Evolutionary conservation across 2,329 filamentous ascomycete species (phyloP).

Genomic region (Sporothrix euskadiensis): DNA sequence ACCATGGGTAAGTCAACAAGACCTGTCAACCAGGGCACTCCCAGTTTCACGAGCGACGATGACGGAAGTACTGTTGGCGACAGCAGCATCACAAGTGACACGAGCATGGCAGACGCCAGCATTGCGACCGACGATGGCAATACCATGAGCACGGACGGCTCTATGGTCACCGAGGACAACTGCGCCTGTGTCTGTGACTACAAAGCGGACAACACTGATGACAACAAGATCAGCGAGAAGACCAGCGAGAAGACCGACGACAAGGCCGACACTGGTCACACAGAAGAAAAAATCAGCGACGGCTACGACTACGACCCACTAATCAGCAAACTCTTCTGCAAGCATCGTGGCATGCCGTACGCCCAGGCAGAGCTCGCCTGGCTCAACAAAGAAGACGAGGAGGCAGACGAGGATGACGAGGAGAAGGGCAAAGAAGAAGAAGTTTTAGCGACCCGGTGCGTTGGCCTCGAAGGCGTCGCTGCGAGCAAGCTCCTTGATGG

Average conservation of each 20-base stretch:
- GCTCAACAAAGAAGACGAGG: background rate
- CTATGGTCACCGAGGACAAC: background rate
- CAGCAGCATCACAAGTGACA: background rate
- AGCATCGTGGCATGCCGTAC: background rate
- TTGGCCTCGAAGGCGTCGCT: background rate
- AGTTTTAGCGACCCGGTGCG: too few relatives aligned
- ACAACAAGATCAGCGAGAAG: too few relatives aligned
- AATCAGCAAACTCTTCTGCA: background rate
- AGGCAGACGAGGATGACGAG: background rate
- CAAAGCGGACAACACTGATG: background rate
- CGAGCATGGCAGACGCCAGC: background rate
- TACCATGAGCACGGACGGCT: background rate
- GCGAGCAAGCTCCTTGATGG: background rate
- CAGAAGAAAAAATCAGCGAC: too few relatives aligned
- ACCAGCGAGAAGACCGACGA: too few relatives aligned
- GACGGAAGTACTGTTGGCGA: background rate
- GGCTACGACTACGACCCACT: background rate
- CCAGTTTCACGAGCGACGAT: background rate
- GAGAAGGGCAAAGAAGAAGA: background rate
- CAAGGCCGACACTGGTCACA: too few relatives aligned
- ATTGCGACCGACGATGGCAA: background rate
- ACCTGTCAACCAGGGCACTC: background rate
- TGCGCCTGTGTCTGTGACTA: background rate
- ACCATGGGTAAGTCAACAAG: too few relatives aligned
- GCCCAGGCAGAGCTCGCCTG: background rate